A percentile compares a stretch with the other conserved stretches of the same genome.
phyloP scores from a whole-genome alignment of 345 rosid species.

The Rubroshorea leprosula region DNA sequence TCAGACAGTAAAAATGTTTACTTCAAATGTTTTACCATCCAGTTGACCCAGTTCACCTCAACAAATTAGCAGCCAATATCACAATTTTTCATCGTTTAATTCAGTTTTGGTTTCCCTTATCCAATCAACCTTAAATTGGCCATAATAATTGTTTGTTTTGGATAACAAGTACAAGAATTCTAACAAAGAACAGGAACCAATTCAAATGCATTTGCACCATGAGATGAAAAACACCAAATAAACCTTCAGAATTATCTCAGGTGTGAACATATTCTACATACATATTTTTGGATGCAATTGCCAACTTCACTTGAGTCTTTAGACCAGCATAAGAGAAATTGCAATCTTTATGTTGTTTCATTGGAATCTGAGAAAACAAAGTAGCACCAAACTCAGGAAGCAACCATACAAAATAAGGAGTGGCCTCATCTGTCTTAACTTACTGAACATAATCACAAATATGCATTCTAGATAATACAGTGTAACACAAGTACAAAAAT shows the following conservation, averaged over 20 bases:
- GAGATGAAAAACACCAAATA: slow-evolving; percentile 9
- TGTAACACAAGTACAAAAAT: not conserved
- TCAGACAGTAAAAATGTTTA: no score
- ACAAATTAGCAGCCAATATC: not conserved
- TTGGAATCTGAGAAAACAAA: slow-evolving; percentile 52
- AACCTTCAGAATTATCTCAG: slow-evolving; percentile 7
- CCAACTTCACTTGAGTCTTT: slow-evolving; percentile 92
- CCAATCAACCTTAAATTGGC: not conserved
- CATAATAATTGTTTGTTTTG: not conserved
- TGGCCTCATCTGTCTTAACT: not conserved
- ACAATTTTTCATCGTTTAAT: not conserved
- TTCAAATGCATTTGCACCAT: not conserved
- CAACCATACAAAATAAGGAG: not conserved
- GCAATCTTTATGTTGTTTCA: slow-evolving; percentile 88
- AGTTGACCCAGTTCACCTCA: not conserved
- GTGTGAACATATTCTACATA: slow-evolving; percentile 23
- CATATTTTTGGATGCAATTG: slow-evolving; percentile 84
- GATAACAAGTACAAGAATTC: not conserved
- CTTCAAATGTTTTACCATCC: not conserved
- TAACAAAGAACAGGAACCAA: slow-evolving; percentile 2
- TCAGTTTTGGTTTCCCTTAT: no score
- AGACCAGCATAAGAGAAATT: slow-evolving; percentile 94
- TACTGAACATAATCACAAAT: slow-evolving; percentile 5
- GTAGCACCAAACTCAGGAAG: slow-evolving; percentile 7
- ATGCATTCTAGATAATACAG: not conserved